phyloP scores from a whole-genome alignment of 352 stramenopile genomes.

The Globisporangium splendens region DNA sequence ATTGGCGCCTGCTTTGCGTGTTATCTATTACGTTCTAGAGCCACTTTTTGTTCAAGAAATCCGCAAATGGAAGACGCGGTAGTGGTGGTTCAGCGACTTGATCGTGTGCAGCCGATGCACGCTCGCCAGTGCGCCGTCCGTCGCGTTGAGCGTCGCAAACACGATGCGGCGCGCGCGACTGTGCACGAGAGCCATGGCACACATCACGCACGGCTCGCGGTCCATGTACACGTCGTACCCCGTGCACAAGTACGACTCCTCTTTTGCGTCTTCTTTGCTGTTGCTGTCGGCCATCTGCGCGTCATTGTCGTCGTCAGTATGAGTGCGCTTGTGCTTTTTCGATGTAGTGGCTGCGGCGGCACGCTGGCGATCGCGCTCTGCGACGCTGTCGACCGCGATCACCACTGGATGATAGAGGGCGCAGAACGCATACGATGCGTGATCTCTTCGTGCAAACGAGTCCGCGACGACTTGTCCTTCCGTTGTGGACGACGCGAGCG shows the following conservation, averaged over 20 bases:
- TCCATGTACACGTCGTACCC: conserved; percentile 87
- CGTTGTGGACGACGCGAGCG: conserved; percentile 4
- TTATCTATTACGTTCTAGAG: too few relatives aligned
- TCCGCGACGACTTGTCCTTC: conserved; percentile 25
- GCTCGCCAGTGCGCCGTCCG: conserved; percentile 62
- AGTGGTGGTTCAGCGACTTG: conserved; percentile 87
- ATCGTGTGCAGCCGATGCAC: conserved; percentile 72
- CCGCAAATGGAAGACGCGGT: conserved; percentile 73
- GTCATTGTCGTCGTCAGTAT: conserved; percentile 2
- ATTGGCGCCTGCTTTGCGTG: too few relatives aligned
- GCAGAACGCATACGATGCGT: conserved; percentile 30
- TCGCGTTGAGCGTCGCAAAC: conserved; percentile 53
- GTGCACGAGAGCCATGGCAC: conserved; percentile 88
- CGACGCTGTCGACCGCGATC: conserved; percentile 62
- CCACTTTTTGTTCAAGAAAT: too few relatives aligned
- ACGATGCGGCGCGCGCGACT: conserved; percentile 77
- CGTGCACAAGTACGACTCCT: conserved; percentile 86
- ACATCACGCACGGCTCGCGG: conserved; percentile 85
- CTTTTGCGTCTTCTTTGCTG: conserved; percentile 5
- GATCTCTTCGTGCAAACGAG: conserved; percentile 8
- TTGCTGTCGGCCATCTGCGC: not conserved
- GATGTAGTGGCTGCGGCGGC: conserved; percentile 13
- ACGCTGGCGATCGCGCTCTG: conserved; percentile 47
- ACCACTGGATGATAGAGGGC: conserved; percentile 68
- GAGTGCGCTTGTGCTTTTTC: conserved; percentile 34